A percentile compares a stretch with the other conserved stretches of the same genome.
Evolutionary conservation across 2,329 filamentous ascomycete species (phyloP).

Genomic region (Claviceps sp.): DNA sequence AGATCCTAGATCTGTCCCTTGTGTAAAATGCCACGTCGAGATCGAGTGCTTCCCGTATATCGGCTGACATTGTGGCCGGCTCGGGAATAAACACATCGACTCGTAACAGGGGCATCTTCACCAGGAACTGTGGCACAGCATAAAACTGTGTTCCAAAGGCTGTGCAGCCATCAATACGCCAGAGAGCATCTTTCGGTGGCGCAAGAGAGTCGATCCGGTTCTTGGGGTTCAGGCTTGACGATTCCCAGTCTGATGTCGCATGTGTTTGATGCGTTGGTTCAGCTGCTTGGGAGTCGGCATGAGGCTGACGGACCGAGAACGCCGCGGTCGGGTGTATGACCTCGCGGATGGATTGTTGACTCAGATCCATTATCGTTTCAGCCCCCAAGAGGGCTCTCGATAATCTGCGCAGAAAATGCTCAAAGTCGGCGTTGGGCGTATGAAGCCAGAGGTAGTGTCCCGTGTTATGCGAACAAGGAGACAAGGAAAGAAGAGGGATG

Average conservation of each 20-base stretch:
- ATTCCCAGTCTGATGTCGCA: slow-evolving; percentile 24
- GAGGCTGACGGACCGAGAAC: slow-evolving; percentile 18
- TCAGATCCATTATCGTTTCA: slow-evolving; percentile 36
- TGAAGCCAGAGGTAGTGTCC: neutral
- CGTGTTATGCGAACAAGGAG: neutral
- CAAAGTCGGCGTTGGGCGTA: neutral
- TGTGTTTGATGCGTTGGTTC: neutral
- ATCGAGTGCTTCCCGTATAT: slow-evolving; percentile 32
- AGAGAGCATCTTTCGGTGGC: slow-evolving; percentile 29
- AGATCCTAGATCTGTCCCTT: slow-evolving; percentile 34
- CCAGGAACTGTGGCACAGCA: slow-evolving; percentile 38
- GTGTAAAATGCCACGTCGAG: slow-evolving; percentile 41
- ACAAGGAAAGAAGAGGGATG: neutral
- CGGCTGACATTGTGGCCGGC: slow-evolving; percentile 25
- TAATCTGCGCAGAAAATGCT: neutral
- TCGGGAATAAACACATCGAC: slow-evolving; percentile 47
- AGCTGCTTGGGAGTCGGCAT: slow-evolving; percentile 1
- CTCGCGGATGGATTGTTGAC: slow-evolving; percentile 36
- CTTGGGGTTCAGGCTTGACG: slow-evolving; percentile 43
- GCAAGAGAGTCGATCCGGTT: slow-evolving; percentile 46
- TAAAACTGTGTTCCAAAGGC: slow-evolving; percentile 45
- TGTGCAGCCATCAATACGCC: slow-evolving; percentile 46
- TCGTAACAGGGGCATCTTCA: slow-evolving; percentile 33
- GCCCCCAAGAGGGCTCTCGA: neutral
- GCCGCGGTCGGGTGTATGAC: slow-evolving; percentile 46